Evolutionary conservation across 1,284 basidiomycete species (phyloP), one percentile per base, ranked within the genome.

Genomic region (Veloboletus limbatus): DNA sequence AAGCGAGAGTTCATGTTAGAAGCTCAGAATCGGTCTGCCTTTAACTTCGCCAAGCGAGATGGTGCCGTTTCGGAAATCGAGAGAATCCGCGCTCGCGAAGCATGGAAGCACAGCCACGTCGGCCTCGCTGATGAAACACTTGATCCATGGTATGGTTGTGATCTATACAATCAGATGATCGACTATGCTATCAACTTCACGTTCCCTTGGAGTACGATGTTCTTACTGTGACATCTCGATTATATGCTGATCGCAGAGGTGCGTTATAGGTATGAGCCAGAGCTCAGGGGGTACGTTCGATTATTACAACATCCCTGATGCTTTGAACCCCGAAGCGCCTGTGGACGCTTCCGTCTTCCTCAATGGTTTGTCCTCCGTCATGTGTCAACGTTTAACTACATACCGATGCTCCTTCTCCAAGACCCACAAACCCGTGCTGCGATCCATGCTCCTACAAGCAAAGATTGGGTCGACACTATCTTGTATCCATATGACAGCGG

Each of bases 381-480:
- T 17, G 17, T 30, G 31, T 16, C 20, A n/a, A n/a, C n/a, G 11
- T 39, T 31, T n/a, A 16, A 10, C 26, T 22, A 6, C 9, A 10
- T 16, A n/a, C 18, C 11, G 52, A 42, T 53, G 8, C 6, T 20
- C 6, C 8, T 8, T 26, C 8, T 28, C 22, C 16, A 48, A 84
- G 82, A 85, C 54, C 67, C 72, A 22, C 70, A 63, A 17, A 77
- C 74, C 8, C 69, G 76, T 25, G 65, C 74, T 25, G 86, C 85
- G 0, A 64, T 88, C 17, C 85, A 88, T 61, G 85, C 84, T 1
- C 85, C 85, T 4, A 79, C 74, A 4, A 81, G 75, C 62, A 75
- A 77, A 55, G 63, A 77, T 43, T 88, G 85, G 85, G 54, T 49
- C 1, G 52, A 69, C 46, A 59, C 49, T 20, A 74, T 78, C 52